phyloP scores from a whole-genome alignment of 129 eudicot species.

The Centrapalus pauciflorus region DNA sequence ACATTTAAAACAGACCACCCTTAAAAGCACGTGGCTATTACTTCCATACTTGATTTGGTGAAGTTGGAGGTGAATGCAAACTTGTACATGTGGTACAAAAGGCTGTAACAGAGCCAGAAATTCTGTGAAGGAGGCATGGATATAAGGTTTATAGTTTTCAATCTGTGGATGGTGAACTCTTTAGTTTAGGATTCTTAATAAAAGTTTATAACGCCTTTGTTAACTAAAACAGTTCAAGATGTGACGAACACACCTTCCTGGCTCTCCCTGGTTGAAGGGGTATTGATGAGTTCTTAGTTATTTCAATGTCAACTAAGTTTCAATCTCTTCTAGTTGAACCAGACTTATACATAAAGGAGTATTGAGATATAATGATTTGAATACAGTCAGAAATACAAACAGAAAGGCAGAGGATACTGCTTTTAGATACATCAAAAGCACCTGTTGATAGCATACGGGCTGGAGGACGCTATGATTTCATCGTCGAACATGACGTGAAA shows the following conservation, averaged over 20 bases:
- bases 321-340: background rate
- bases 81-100: background rate
- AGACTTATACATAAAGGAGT: background rate
- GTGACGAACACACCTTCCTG: no score
- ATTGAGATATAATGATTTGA: constrained; percentile 6
- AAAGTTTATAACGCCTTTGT: background rate
- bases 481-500: constrained; percentile 94
- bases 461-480: constrained; percentile 94
- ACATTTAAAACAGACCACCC: no score
- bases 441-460: constrained; percentile 95
- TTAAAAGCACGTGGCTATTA: no score
- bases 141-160: no score
- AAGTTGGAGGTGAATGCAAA: background rate
- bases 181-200: no score
- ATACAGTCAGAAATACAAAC: constrained; percentile 96
- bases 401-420: constrained; percentile 87
- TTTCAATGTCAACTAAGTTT: background rate
- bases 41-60: no score
- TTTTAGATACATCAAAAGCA: constrained; percentile 87
- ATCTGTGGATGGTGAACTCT: no score
- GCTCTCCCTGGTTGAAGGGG: background rate
- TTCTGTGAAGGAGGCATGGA: no score
- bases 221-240: background rate
- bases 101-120: no score
- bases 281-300: background rate